These are phyloP conservation scores for Fusarium torulosum DNA, from an alignment of 2,329 filamentous ascomycete genomes.

Conservation along the genomic window DNA sequence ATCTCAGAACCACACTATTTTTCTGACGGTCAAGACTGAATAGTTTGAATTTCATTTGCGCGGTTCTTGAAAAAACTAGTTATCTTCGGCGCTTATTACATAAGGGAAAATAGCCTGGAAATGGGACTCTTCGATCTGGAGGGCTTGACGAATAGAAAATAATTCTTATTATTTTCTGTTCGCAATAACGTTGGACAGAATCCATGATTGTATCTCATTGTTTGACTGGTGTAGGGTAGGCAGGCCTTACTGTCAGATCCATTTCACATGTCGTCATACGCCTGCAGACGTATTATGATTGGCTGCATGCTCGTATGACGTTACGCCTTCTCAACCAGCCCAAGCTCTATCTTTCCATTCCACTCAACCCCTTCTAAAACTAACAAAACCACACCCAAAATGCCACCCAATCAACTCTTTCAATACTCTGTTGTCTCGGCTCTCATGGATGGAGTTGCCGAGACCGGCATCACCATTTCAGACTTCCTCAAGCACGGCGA, in stretches of 20 bases:
- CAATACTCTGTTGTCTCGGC: slow-evolving; percentile 42
- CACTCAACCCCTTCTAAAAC: background rate
- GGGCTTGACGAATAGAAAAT: too few relatives aligned
- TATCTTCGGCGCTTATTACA: too few relatives aligned
- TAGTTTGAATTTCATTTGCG: too few relatives aligned
- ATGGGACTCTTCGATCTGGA: too few relatives aligned
- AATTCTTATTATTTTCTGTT: too few relatives aligned
- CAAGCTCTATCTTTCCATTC: background rate
- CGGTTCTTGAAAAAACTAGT: too few relatives aligned
- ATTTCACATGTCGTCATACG: slow-evolving; percentile 15
- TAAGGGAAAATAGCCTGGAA: too few relatives aligned
- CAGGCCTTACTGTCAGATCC: too few relatives aligned
- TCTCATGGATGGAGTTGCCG: slow-evolving; percentile 40
- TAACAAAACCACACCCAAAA: background rate
- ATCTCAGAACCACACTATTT: too few relatives aligned
- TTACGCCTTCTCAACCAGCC: background rate
- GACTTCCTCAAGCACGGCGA: slow-evolving; percentile 29
- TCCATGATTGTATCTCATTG: too few relatives aligned
- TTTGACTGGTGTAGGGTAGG: background rate
- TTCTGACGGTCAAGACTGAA: too few relatives aligned
- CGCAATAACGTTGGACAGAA: too few relatives aligned
- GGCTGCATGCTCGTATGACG: background rate
- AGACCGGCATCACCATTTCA: slow-evolving; percentile 28
- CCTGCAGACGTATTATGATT: accelerated
- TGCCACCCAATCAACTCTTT: slow-evolving; percentile 33